Conservation (phyloP, 2,329 filamentous ascomycete genomes). For the Blumeriella jaapii region DNA sequence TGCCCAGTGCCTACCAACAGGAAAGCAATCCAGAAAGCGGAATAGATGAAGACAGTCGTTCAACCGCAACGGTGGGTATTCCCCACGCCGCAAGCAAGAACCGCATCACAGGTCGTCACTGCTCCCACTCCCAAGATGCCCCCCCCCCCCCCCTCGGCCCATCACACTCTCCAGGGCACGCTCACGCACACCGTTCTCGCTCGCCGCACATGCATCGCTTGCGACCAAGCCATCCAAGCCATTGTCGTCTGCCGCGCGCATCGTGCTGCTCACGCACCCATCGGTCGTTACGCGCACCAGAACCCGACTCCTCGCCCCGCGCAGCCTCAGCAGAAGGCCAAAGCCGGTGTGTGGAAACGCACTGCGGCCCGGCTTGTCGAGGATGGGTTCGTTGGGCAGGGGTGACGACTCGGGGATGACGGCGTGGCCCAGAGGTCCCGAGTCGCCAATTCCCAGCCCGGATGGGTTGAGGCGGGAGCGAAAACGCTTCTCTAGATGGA, state of each 20-base stretch:
- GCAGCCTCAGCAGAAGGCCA: slow-evolving; percentile 24
- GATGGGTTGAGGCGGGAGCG: slow-evolving; percentile 40
- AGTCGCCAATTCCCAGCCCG: slow-evolving; percentile 38
- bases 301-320: slow-evolving; percentile 26
- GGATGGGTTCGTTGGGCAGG: slow-evolving; percentile 21
- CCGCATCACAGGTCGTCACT: too few species aligned
- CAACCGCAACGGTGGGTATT: too few species aligned
- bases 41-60: too few species aligned
- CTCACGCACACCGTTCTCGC: slow-evolving; percentile 20
- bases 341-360: slow-evolving; percentile 31
- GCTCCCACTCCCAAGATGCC: too few species aligned
- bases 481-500: slow-evolving; percentile 39
- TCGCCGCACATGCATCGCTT: slow-evolving; percentile 25
- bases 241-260: slow-evolving; percentile 28
- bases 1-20: too few species aligned
- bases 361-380: slow-evolving; percentile 28
- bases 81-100: too few species aligned
- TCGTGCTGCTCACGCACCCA: slow-evolving; percentile 28
- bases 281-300: slow-evolving; percentile 29
- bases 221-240: slow-evolving; percentile 27
- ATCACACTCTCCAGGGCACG: slow-evolving; percentile 24
- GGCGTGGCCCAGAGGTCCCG: slow-evolving; percentile 45
- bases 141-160: slow-evolving; percentile 28
- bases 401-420: slow-evolving; percentile 35
- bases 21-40: too few species aligned